phyloP scores from a whole-genome alignment of 495 filamentous ascomycete genomes.

The Paragyromitra xinjiangensis region DNA sequence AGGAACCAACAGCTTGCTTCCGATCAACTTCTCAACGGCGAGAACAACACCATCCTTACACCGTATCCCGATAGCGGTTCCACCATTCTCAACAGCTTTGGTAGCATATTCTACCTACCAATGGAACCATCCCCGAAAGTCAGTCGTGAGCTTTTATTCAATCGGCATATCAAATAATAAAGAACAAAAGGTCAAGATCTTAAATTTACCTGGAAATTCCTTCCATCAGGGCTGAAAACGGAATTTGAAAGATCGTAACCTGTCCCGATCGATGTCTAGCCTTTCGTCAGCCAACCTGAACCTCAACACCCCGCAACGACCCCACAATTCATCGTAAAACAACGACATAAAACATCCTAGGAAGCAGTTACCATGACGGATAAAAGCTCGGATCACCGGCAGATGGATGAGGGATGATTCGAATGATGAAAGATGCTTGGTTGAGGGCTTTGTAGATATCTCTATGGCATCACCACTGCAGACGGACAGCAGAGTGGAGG shows the following conservation, averaged over 20 bases:
- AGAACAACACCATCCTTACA: slow-evolving; percentile 97
- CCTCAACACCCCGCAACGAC: slow-evolving; percentile 42
- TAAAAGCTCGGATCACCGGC: slow-evolving; percentile 20
- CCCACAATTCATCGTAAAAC: slow-evolving; percentile 43
- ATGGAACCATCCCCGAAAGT: slow-evolving; percentile 33
- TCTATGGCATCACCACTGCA: slow-evolving; percentile 35
- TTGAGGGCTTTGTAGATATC: slow-evolving; percentile 39
- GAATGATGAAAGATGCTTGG: slow-evolving; percentile 41
- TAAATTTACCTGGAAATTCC: slow-evolving; percentile 84
- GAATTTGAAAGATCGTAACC: slow-evolving; percentile 99
- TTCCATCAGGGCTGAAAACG: slow-evolving; percentile 97
- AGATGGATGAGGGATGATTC: slow-evolving; percentile 41
- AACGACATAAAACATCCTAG: slow-evolving; percentile 9
- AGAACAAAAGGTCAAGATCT: slow-evolving; percentile 9
- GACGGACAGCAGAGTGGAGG: slow-evolving; percentile 38
- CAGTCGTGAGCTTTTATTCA: slow-evolving; percentile 28
- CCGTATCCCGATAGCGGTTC: slow-evolving; percentile 93
- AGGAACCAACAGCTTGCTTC: slow-evolving; percentile 91
- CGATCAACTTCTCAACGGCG: slow-evolving; percentile 94
- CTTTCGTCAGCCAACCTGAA: slow-evolving; percentile 38
- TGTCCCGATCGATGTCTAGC: slow-evolving; percentile 97
- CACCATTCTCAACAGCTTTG: slow-evolving; percentile 98
- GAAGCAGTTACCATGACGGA: slow-evolving; percentile 48
- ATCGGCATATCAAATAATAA: slow-evolving; percentile 6
- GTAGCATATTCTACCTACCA: slow-evolving; percentile 98